Conservation (phyloP, 1,139 yeast genomes). For the Kodamaea anthophila region DNA sequence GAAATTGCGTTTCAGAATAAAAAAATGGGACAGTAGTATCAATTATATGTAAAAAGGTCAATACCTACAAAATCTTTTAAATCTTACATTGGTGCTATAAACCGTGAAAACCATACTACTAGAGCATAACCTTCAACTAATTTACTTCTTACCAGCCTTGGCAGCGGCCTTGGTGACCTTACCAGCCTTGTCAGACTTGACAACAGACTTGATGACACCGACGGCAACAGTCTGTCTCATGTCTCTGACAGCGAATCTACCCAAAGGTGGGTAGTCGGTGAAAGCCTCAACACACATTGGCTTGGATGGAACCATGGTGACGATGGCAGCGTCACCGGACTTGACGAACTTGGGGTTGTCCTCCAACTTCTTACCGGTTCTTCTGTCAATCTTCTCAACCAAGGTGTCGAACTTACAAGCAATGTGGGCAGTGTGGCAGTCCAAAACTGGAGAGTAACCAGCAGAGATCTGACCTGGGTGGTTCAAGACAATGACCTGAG, state of each 20-base stretch:
- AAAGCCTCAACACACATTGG: conserved; percentile 97
- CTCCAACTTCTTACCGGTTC: conserved; percentile 86
- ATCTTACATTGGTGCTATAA: conserved; percentile 2
- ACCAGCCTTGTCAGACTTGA: conserved; percentile 90
- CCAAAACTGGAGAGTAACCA: conserved; percentile 91
- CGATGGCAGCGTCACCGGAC: conserved; percentile 93
- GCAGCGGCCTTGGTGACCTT: conserved; percentile 99
- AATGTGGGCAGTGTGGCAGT: conserved; percentile 94
- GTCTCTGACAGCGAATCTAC: conserved; percentile 99
- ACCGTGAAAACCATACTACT: conserved; percentile 1
- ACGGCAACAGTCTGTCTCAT: conserved; percentile 99
- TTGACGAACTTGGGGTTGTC: conserved; percentile 80
- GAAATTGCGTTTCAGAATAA: too few species aligned
- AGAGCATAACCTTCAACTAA: conserved; percentile 9
- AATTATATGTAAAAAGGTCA: too few species aligned
- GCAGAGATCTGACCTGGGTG: conserved; percentile 93
- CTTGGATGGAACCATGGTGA: conserved; percentile 85
- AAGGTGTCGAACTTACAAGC: conserved; percentile 86
- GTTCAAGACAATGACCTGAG: conserved; percentile 87
- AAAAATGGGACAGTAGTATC: background rate
- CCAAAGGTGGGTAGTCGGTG: conserved; percentile 98
- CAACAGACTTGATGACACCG: conserved; percentile 99
- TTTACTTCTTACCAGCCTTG: conserved; percentile 97
- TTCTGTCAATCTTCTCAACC: conserved; percentile 87
- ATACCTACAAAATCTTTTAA: conserved; percentile 1